Conservation (phyloP, 495 filamentous ascomycete genomes). For the Penicillium alfredii region DNA sequence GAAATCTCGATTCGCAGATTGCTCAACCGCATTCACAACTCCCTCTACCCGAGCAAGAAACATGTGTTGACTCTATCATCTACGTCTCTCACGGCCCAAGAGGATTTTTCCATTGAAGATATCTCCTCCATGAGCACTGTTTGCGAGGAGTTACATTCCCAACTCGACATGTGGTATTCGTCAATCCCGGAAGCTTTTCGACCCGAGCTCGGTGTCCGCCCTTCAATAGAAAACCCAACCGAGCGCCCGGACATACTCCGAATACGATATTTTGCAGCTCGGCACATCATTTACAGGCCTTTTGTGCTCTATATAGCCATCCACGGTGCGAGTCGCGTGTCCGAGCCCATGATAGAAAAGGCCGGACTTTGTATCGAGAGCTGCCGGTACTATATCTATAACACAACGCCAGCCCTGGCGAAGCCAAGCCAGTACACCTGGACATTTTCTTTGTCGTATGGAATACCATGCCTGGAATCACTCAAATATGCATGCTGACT, state of each 20-base stretch:
- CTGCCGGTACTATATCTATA: conserved; percentile 3
- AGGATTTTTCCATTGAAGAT: conserved; percentile 23
- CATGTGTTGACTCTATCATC: conserved; percentile 10
- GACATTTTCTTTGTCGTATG: conserved; percentile 8
- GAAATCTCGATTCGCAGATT: conserved; percentile 32
- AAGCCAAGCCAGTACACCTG: conserved; percentile 6
- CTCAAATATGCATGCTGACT: too few species aligned
- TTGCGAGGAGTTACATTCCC: conserved; percentile 21
- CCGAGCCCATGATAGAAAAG: conserved; percentile 6
- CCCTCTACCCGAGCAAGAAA: conserved; percentile 27
- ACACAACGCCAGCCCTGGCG: neutral
- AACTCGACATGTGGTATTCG: conserved; percentile 33
- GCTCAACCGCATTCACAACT: conserved; percentile 33
- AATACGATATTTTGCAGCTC: conserved; percentile 31
- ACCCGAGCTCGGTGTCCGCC: conserved; percentile 17
- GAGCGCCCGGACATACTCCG: conserved; percentile 26
- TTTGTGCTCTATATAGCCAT: conserved; percentile 26
- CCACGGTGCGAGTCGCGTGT: conserved; percentile 17
- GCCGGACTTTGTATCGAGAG: conserved; percentile 6
- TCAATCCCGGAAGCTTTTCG: conserved; percentile 31
- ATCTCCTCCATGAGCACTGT: conserved; percentile 25
- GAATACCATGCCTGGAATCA: too few species aligned
- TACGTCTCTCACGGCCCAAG: conserved; percentile 8
- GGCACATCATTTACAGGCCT: conserved; percentile 30
- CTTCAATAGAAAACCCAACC: conserved; percentile 12